A percentile compares a stretch with the other conserved stretches of the same genome.
Conservation (phyloP, 192 early-diverging fungal genomes). For the Rhizoclosmatium globosum region DNA sequence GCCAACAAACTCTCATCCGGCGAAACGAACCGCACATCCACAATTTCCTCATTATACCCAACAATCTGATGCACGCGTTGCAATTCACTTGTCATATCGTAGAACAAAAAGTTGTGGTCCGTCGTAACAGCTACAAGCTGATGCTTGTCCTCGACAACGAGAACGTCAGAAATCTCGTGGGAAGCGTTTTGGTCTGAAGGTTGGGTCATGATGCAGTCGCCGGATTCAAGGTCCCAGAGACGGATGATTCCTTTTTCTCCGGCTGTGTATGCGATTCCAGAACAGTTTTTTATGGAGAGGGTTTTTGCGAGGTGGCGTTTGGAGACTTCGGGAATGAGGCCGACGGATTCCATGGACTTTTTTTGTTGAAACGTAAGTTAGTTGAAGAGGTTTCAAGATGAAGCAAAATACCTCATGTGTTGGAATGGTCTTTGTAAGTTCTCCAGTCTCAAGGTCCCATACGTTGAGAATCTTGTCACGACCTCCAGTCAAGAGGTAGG, state of each 20-base stretch:
- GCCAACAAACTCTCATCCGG: constrained; percentile 76
- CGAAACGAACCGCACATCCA: constrained; percentile 86
- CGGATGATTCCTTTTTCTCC: constrained; percentile 84
- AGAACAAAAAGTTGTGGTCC: constrained; percentile 92
- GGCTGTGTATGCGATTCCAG: constrained; percentile 79
- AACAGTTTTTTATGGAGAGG: constrained; percentile 31
- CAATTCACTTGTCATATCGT: constrained; percentile 53
- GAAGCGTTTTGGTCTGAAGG: constrained; percentile 74
- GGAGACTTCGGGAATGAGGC: constrained; percentile 61
- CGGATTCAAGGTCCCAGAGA: constrained; percentile 86
- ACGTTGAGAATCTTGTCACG: constrained; percentile 93
- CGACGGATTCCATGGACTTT: constrained; percentile 81
- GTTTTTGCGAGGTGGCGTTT: constrained; percentile 45
- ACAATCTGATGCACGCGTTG: constrained; percentile 80
- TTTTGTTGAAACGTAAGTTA: neutral
- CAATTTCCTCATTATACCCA: constrained; percentile 96
- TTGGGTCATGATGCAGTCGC: constrained; percentile 75
- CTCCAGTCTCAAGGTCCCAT: constrained; percentile 75
- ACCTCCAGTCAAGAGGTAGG: constrained; percentile 79
- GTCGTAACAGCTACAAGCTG: constrained; percentile 79
- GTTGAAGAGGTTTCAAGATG: neutral
- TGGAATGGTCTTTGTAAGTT: constrained; percentile 82
- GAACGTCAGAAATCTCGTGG: constrained; percentile 77
- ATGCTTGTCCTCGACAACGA: constrained; percentile 62
- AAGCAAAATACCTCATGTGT: constrained; percentile 70